Evolutionary conservation across 805 yeast genomes (phyloP), one percentile per base, ranked within the genome.

Genomic region (Hanseniaspora hatyaiensis): DNA sequence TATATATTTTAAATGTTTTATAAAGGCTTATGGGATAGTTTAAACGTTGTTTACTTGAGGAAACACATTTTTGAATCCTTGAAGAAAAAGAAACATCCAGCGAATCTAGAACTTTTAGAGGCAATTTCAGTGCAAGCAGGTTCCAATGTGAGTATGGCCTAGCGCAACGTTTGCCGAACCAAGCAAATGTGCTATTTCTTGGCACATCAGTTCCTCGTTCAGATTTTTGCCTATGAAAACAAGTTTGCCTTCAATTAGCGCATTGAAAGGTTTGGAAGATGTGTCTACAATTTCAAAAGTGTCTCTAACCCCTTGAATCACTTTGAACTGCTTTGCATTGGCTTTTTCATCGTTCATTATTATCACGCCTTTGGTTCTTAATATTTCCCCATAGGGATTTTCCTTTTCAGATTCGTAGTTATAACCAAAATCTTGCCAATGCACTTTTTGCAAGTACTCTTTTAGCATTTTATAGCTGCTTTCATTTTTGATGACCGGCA

Each of bases 291-390:
- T 68, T 52, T 92, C 98, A 62, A 86, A 92, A 0, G 95, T 86
- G 48, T 87, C 92, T 51, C 97, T 70, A 0, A 92, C 98, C 11
- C 94, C 97, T 61, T 92, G 98, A 9, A 92, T 65, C 6, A 87
- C 82, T 53, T 74, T 71, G 19, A 72, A 77, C 6, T 60, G 62
- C 3, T 28, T 22, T 0, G 53, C 54, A 12, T 51, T 51, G 8
- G n/a, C n/a, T n/a, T 56, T 59, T 4, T 60, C 54, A 3, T 62
- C 57, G 12, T 28, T 4, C 4, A 29, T 24, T 2, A 78, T 71
- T 6, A 87, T 53, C 8, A 84, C 61, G 1, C 96, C 97, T 59
- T 92, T 92, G 2, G 82, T 66, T 52, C 97, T 66, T 55, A 87
- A 95, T 2, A 92, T 70, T 52, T 86, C 96, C 3, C 75, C 70